Evolutionary conservation across 306 rosid genomes (phyloP).

Genomic region (Pyrus pyrifolia): DNA sequence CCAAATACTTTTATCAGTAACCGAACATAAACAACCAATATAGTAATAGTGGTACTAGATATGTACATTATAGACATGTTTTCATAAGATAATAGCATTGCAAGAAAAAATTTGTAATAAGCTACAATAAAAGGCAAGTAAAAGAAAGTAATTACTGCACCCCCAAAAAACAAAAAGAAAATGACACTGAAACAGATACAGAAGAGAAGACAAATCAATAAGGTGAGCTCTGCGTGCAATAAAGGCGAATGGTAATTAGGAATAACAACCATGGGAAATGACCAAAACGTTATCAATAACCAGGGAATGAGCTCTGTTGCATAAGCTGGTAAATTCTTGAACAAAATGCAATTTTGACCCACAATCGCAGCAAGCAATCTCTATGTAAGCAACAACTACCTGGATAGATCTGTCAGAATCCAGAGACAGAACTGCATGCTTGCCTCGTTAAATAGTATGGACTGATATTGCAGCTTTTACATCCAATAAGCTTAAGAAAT

Average conservation of each 20-base stretch:
- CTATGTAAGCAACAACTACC: neutral
- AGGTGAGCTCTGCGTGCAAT: neutral
- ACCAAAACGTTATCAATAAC: constrained; percentile 14
- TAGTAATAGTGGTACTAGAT: neutral
- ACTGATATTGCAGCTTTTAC: neutral
- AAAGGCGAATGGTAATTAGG: neutral
- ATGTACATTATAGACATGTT: neutral
- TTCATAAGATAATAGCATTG: neutral
- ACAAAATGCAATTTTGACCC: neutral
- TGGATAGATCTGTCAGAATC: neutral
- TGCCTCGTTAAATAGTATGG: neutral
- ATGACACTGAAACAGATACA: constrained; percentile 14
- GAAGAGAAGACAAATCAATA: neutral
- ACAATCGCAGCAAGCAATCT: too few species aligned
- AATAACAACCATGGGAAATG: constrained; percentile 1
- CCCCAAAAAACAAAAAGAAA: neutral
- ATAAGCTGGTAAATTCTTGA: neutral
- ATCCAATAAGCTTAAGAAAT: neutral
- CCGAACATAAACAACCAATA: neutral
- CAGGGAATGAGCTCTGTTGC: neutral
- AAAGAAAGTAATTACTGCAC: neutral
- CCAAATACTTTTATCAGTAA: neutral
- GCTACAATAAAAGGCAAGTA: neutral
- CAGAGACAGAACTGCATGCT: neutral
- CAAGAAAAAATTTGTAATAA: neutral